A percentile compares a stretch with the other conserved stretches of the same genome.
Conservation (phyloP, 345 rosid species). For the Luvunga scandens region DNA sequence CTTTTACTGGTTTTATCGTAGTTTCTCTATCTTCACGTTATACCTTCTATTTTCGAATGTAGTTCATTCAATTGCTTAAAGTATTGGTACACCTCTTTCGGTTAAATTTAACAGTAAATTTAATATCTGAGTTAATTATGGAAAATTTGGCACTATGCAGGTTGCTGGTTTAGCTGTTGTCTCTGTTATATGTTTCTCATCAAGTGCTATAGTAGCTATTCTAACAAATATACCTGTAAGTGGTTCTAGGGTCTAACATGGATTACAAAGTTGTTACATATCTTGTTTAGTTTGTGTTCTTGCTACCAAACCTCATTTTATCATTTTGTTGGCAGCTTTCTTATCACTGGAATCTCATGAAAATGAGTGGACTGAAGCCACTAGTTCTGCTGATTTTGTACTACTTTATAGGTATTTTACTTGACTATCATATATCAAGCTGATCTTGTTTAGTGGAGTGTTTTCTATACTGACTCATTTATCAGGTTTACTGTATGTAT, state of each 20-base stretch:
- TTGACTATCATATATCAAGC: neutral
- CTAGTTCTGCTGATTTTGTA: conserved; percentile 26
- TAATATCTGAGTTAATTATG: neutral
- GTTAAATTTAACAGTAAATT: neutral
- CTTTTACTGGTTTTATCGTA: neutral
- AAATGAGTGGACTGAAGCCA: conserved; percentile 19
- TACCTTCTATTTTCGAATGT: neutral
- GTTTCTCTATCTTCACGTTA: neutral
- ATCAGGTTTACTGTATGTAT: neutral
- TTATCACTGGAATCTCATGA: conserved; percentile 27
- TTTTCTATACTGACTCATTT: neutral
- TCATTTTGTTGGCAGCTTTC: conserved; percentile 29
- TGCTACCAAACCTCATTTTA: neutral
- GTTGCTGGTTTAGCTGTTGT: conserved; percentile 38
- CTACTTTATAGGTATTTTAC: conserved; percentile 34
- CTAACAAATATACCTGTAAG: conserved; percentile 36
- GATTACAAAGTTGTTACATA: neutral
- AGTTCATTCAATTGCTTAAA: neutral
- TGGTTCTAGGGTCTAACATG: conserved; percentile 2
- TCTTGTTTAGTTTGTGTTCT: neutral
- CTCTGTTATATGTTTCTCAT: conserved; percentile 34
- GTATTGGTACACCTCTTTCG: neutral
- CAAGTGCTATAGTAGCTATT: conserved; percentile 35
- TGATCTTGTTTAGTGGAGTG: too few relatives aligned
- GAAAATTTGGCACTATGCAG: conserved; percentile 21